phyloP scores from a whole-genome alignment of 805 yeast genomes.

The Danielia oregonensis region DNA sequence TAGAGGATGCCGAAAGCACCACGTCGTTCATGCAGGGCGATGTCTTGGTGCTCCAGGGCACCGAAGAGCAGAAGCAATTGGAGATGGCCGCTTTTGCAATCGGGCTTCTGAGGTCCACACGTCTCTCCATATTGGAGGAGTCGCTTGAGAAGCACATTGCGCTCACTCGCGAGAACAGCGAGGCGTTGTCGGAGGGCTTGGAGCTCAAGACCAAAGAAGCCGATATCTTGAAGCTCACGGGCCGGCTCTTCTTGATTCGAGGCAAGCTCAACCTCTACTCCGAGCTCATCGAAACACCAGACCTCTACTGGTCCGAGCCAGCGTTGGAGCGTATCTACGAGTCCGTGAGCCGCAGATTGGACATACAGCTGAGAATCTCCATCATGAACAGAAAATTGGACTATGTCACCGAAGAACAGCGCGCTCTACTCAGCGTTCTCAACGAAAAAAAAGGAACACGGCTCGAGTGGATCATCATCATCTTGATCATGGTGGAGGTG shows the following conservation, averaged over 20 bases:
- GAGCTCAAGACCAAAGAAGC: conserved; percentile 42
- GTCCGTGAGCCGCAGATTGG: conserved; percentile 65
- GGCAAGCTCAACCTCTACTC: conserved; percentile 84
- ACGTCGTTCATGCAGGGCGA: conserved; percentile 59
- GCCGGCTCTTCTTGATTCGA: conserved; percentile 68
- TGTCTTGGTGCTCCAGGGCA: conserved; percentile 60
- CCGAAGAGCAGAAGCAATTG: conserved; percentile 42
- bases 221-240: conserved; percentile 67
- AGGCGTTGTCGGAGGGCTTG: conserved; percentile 60
- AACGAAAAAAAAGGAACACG: conserved; percentile 74
- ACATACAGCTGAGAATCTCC: conserved; percentile 70
- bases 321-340: conserved; percentile 73
- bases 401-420: conserved; percentile 84
- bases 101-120: conserved; percentile 82
- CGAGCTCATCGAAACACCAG: conserved; percentile 89
- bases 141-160: conserved; percentile 66
- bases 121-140: conserved; percentile 75
- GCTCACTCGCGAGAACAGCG: conserved; percentile 61
- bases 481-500: conserved; percentile 81
- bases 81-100: conserved; percentile 88
- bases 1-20: conserved; percentile 23
- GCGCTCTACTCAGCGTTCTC: conserved; percentile 69
- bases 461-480: conserved; percentile 85
- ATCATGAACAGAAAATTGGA: conserved; percentile 83
- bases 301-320: conserved; percentile 91